Evolutionary conservation across 1,139 yeast species (phyloP).

Genomic region (Tardiomyces digboiensis): DNA sequence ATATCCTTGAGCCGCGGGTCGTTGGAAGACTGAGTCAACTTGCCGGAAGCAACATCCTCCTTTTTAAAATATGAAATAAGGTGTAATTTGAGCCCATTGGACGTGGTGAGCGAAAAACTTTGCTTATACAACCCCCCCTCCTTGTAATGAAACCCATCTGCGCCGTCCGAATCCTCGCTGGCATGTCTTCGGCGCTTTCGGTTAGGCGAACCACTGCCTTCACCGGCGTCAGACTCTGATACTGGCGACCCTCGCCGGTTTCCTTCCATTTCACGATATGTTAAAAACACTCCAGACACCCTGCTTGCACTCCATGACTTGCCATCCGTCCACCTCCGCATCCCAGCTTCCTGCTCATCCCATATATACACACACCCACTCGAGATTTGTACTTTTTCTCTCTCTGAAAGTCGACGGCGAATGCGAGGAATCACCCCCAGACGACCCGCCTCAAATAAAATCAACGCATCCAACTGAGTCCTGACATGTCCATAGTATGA

Average conservation of each 20-base stretch:
- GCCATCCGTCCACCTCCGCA: slow-evolving; percentile 75
- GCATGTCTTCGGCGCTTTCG: background rate
- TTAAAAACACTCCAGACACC: slow-evolving; percentile 54
- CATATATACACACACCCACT: slow-evolving; percentile 61
- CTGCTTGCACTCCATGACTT: slow-evolving; percentile 61
- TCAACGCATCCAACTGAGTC: slow-evolving; percentile 51
- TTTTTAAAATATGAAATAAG: slow-evolving; percentile 42
- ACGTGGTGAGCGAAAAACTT: slow-evolving; percentile 43
- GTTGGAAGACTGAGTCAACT: slow-evolving; percentile 31
- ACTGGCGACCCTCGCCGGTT: slow-evolving; percentile 11
- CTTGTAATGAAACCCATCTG: slow-evolving; percentile 29
- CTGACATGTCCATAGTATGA: slow-evolving; percentile 53
- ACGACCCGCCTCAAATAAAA: slow-evolving; percentile 56
- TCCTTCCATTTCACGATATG: slow-evolving; percentile 50
- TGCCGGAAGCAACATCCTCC: slow-evolving; percentile 22
- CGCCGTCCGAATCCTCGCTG: slow-evolving; percentile 5
- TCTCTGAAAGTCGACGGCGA: slow-evolving; percentile 47
- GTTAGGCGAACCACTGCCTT: background rate
- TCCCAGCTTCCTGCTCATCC: slow-evolving; percentile 63
- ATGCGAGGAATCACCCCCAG: slow-evolving; percentile 47
- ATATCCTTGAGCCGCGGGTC: slow-evolving; percentile 30
- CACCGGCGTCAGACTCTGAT: background rate
- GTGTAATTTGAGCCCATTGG: slow-evolving; percentile 43
- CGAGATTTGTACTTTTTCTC: slow-evolving; percentile 42
- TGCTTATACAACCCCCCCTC: slow-evolving; percentile 47